A percentile compares a stretch with the other conserved stretches of the same genome.
Conservation (phyloP, 2,329 filamentous ascomycete genomes). For the Sphaerostilbella broomeana region DNA sequence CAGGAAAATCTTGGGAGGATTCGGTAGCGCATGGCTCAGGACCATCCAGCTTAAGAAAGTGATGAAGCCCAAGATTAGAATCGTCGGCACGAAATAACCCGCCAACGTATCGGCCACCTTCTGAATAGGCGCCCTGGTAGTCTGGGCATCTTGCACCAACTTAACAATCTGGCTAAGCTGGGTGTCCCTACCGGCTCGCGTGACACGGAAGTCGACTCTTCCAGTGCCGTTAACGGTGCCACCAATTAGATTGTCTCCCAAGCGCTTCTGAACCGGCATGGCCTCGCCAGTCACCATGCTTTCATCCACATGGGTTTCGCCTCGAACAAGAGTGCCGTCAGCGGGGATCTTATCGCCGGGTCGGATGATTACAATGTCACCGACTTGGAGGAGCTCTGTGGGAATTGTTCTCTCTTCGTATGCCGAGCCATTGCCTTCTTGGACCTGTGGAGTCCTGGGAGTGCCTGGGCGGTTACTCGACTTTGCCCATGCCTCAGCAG, state of each 20-base stretch:
- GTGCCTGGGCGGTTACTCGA: conserved; percentile 25
- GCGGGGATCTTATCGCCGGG: conserved; percentile 96
- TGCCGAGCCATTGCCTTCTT: conserved; percentile 46
- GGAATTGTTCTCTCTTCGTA: conserved; percentile 82
- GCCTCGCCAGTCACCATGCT: conserved; percentile 98
- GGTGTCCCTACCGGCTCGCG: conserved; percentile 85
- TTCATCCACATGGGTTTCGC: conserved; percentile 91
- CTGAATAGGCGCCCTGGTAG: conserved; percentile 88
- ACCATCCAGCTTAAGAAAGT: conserved; percentile 95
- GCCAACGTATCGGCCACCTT: conserved; percentile 84
- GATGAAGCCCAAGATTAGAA: conserved; percentile 72
- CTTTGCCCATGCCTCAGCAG: conserved; percentile 66
- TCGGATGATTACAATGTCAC: conserved; percentile 85
- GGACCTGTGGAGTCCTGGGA: conserved; percentile 34
- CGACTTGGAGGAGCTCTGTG: conserved; percentile 88
- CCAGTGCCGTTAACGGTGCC: conserved; percentile 95
- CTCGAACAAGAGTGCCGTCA: conserved; percentile 78
- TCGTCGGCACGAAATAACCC: conserved; percentile 88
- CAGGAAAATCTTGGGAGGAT: conserved; percentile 85
- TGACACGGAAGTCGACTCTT: conserved; percentile 85
- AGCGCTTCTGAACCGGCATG: conserved; percentile 86
- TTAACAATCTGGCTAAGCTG: conserved; percentile 97
- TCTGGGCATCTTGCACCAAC: conserved; percentile 96
- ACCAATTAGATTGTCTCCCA: conserved; percentile 74
- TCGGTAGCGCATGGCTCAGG: conserved; percentile 73